Conservation (phyloP, 306 rosid genomes). For the Prunus padus region DNA sequence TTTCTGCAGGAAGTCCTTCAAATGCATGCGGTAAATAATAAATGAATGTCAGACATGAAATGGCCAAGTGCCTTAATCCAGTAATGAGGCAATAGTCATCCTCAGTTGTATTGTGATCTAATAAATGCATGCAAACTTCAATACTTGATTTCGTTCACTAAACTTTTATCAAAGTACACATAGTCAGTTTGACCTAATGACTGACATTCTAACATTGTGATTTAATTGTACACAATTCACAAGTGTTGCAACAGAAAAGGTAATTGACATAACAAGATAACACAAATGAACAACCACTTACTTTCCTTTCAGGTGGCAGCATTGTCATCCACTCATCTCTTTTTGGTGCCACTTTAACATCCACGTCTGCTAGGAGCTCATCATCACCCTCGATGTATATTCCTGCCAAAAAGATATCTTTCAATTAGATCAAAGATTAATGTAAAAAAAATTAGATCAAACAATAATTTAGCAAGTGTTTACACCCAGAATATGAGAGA, state of each 20-base stretch:
- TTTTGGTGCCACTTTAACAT: constrained; percentile 65
- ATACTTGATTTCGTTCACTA: no score
- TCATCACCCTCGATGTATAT: constrained; percentile 99
- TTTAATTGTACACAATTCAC: no score
- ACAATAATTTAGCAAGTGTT: no score
- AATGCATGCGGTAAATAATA: no score
- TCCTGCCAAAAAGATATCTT: constrained; percentile 44
- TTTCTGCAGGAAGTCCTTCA: no score
- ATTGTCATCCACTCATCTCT: constrained; percentile 99
- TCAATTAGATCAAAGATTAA: constrained; percentile 26
- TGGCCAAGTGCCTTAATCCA: no score
- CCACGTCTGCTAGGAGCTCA: constrained; percentile 70
- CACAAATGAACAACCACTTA: constrained; percentile 28
- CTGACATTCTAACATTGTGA: neutral
- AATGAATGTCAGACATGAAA: no score
- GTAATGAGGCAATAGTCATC: no score
- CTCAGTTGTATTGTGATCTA: no score
- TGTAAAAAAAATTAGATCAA: no score
- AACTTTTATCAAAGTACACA: neutral
- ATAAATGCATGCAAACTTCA: no score
- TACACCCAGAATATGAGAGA: neutral
- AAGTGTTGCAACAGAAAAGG: neutral
- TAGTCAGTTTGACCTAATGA: neutral
- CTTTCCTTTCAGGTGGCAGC: constrained; percentile 85
- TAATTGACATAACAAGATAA: constrained; percentile 11